Evolutionary conservation across 805 yeast genomes (phyloP).

Genomic region (Teunomyces lycoperdinae): DNA sequence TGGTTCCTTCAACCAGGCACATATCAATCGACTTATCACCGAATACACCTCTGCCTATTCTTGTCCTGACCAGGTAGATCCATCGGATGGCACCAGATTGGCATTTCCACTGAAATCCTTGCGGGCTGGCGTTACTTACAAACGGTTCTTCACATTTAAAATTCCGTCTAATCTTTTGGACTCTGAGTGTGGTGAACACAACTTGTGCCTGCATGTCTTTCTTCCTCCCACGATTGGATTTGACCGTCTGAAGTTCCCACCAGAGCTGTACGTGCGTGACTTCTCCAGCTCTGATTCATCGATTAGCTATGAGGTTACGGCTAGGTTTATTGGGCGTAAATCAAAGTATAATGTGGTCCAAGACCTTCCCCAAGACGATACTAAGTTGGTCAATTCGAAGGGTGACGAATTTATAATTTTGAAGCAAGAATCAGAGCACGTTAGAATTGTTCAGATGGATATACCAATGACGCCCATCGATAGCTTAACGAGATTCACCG

Average conservation of each 20-base stretch:
- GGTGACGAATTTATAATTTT: conserved; percentile 42
- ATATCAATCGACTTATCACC: conserved; percentile 29
- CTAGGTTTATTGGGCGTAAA: conserved; percentile 38
- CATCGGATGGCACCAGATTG: conserved; percentile 23
- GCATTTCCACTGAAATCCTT: conserved; percentile 17
- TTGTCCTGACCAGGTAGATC: conserved; percentile 20
- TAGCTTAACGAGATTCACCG: conserved; percentile 13
- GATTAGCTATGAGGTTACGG: conserved; percentile 31
- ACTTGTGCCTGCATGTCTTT: conserved; percentile 27
- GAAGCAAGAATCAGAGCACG: conserved; percentile 23
- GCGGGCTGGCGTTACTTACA: conserved; percentile 23
- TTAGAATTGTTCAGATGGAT: conserved; percentile 28
- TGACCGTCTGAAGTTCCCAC: background rate
- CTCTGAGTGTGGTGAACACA: conserved; percentile 34
- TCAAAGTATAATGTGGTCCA: conserved; percentile 27
- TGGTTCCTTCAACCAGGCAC: conserved; percentile 48
- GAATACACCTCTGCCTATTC: conserved; percentile 15
- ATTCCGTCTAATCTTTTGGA: conserved; percentile 37
- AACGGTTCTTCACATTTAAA: conserved; percentile 41
- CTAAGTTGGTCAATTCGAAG: conserved; percentile 27
- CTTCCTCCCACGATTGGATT: conserved; percentile 37
- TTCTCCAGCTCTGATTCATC: conserved; percentile 25
- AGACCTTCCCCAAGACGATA: conserved; percentile 10
- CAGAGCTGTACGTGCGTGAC: conserved; percentile 21
- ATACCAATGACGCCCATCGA: conserved; percentile 13